phyloP scores from a whole-genome alignment of 805 yeast species.

The Geotrichum ghanense region DNA sequence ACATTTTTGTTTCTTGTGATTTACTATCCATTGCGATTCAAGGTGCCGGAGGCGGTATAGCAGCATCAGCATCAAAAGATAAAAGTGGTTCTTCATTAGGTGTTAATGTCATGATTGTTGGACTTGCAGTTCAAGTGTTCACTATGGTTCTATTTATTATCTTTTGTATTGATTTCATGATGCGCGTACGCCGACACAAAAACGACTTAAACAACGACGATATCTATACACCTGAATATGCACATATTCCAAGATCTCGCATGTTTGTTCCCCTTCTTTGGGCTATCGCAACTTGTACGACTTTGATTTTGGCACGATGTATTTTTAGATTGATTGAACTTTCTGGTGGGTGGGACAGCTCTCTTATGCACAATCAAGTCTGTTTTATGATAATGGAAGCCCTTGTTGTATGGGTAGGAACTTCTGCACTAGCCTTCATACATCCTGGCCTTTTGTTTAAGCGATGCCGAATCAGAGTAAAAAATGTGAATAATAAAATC shows the following conservation, averaged over 20 bases:
- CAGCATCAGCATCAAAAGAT: conserved; percentile 34
- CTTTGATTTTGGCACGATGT: conserved; percentile 33
- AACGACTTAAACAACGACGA: neutral
- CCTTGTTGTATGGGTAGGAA: conserved; percentile 45
- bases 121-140: conserved; percentile 64
- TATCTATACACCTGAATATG: conserved; percentile 8
- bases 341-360: conserved; percentile 61
- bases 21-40: conserved; percentile 52
- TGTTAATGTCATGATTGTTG: conserved; percentile 64
- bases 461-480: neutral
- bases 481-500: no score
- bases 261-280: conserved; percentile 8
- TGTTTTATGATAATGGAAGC: conserved; percentile 53
- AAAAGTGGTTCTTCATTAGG: conserved; percentile 32
- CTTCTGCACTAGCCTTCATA: conserved; percentile 35
- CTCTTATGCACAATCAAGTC: conserved; percentile 46
- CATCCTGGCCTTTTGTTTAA: conserved; percentile 46
- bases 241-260: conserved; percentile 6
- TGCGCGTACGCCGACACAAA: neutral
- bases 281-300: conserved; percentile 10
- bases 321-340: conserved; percentile 65
- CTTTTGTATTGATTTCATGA: conserved; percentile 36
- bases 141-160: conserved; percentile 52
- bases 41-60: conserved; percentile 68
- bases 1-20: conserved; percentile 57